Evolutionary conservation across 2,329 filamentous ascomycete species (phyloP), one percentile per base, ranked within the genome.

Genomic region (Leptosphaerulina australis): DNA sequence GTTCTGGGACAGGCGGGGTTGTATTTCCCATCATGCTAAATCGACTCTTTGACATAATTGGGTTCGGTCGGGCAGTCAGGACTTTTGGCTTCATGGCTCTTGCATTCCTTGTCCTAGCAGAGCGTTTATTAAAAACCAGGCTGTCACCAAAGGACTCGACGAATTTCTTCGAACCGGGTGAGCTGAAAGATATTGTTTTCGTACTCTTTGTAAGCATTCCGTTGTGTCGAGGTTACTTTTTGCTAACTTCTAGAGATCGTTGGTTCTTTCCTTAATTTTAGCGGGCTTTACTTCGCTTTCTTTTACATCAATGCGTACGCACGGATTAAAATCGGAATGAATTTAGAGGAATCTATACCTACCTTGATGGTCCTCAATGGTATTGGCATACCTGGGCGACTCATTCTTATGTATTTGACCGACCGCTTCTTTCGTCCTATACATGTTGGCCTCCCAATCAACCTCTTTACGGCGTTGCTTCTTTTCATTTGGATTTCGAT

Each of bases 1-100:
- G 86, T 0, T 83, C 82, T 20, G 79, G 79, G 0, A 79, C 80
- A 0, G 86, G 86, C 1, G 85, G 85, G 0, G 72, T 87, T 31
- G 75, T 88, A 1, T 88, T 85, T 59, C 85, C 86, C 0, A 70
- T 82, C 4, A 63, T 79, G 7, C 69, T 77, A 1, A 66, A 72
- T 20, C 77, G 82, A 44, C 70, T 87, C 15, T 70, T 86, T 72
- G 76, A 2, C 2, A 54, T 46, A 17, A 48, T 70, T n/a, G 68
- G 68, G 1, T 69, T 69, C 44, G 59, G 57, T 2, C 70, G 69
- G 67, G 67, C 68, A 2, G 59, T 69, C 2, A 55, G 66, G 28
- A 61, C 72, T 3, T 66, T 82, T 30, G 79, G 73, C 0, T 79
- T 82, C 50, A 70, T 81, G 20, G 79, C 83, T 12, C 73, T 87